Evolutionary conservation across 345 rosid genomes (phyloP).

Genomic region (Sonneratia alba): DNA sequence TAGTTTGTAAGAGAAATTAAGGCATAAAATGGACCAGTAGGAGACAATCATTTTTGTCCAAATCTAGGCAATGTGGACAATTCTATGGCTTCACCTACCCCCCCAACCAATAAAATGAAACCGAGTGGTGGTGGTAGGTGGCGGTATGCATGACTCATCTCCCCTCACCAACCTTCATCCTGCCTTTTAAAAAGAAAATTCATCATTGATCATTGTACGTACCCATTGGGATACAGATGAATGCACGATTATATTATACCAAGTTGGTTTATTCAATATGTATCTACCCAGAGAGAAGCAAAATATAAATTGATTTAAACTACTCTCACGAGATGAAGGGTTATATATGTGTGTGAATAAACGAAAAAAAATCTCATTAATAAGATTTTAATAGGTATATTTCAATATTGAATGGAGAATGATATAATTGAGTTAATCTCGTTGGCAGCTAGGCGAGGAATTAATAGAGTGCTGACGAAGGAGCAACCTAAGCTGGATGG

Average conservation of each 20-base stretch:
- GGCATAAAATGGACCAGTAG: background rate
- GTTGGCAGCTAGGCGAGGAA: too few species aligned
- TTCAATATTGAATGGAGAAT: too few species aligned
- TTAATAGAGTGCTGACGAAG: too few species aligned
- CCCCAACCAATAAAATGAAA: background rate
- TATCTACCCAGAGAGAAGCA: background rate
- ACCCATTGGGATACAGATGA: background rate
- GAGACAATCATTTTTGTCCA: background rate
- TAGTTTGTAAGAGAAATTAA: background rate
- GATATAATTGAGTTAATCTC: too few species aligned
- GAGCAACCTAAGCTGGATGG: too few species aligned
- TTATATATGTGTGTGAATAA: too few species aligned
- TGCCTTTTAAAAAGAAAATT: background rate
- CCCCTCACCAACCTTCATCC: slow-evolving; percentile 9
- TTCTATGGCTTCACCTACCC: slow-evolving; percentile 23
- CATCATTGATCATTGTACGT: background rate
- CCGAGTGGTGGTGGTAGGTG: slow-evolving; percentile 15
- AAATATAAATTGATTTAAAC: background rate
- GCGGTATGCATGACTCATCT: slow-evolving; percentile 12
- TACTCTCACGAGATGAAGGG: too few species aligned
- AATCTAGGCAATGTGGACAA: background rate
- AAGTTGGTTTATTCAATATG: background rate
- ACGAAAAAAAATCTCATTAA: too few species aligned
- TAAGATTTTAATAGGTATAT: too few species aligned
- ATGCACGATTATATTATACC: background rate